Evolutionary conservation across 169 alveolate species (phyloP).

Genomic region (Perkinsus olseni): DNA sequence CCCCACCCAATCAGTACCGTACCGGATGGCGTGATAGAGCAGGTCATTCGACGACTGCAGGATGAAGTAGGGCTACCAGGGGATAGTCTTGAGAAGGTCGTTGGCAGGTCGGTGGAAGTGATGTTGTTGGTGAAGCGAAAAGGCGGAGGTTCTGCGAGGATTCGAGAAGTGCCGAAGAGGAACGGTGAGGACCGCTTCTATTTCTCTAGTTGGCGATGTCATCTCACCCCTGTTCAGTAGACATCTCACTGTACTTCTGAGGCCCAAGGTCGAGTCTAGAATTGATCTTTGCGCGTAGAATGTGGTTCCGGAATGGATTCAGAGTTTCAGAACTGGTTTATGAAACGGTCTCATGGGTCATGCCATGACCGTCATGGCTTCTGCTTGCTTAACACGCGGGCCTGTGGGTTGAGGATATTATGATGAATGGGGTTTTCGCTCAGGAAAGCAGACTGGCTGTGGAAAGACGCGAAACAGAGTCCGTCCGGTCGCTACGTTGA

Average conservation of each 20-base stretch:
- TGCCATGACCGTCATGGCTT: no score
- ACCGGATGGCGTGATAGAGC: neutral
- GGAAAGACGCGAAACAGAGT: neutral
- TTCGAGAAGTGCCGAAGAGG: neutral
- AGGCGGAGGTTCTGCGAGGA: neutral
- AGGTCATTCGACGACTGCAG: neutral
- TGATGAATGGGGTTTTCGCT: neutral
- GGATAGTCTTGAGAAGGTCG: neutral
- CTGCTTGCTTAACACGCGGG: no score
- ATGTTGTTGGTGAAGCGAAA: neutral
- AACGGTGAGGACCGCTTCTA: neutral
- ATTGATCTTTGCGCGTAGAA: no score
- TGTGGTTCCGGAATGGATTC: no score
- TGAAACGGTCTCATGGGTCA: no score
- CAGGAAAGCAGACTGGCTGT: neutral
- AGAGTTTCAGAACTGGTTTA: no score
- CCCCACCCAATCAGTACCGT: neutral
- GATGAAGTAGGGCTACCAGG: neutral
- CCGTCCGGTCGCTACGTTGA: neutral
- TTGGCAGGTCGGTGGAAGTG: neutral
- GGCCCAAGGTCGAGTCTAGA: no score
- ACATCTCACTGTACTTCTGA: no score
- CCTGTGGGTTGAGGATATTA: no score
- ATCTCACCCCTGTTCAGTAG: no score
- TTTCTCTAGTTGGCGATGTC: no score